Conservation (phyloP, 805 yeast species). For the Teunomyces tritomae region DNA sequence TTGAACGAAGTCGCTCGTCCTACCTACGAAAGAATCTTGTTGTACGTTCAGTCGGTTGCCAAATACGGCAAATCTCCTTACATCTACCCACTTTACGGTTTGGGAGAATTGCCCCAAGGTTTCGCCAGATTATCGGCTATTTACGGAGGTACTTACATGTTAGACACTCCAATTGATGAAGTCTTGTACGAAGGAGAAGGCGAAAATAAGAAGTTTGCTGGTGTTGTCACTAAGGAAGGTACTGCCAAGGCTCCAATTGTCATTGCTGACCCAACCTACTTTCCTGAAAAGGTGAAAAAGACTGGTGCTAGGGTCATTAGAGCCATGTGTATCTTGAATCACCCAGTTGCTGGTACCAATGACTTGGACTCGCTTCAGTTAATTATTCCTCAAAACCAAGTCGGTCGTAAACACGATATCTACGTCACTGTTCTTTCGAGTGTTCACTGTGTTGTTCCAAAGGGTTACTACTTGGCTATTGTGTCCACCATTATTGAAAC, state of each 20-base stretch:
- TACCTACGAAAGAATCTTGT: slow-evolving; percentile 77
- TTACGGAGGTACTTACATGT: slow-evolving; percentile 98
- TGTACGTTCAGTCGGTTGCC: slow-evolving; percentile 88
- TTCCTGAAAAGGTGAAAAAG: slow-evolving; percentile 76
- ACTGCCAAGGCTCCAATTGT: slow-evolving; percentile 88
- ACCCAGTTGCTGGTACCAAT: slow-evolving; percentile 78
- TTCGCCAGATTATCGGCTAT: slow-evolving; percentile 96
- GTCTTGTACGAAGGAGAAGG: slow-evolving; percentile 70
- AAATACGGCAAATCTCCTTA: slow-evolving; percentile 96
- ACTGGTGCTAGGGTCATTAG: slow-evolving; percentile 75
- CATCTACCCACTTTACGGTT: slow-evolving; percentile 91
- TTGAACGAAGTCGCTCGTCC: slow-evolving; percentile 87
- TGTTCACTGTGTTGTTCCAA: slow-evolving; percentile 85
- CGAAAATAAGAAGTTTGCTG: slow-evolving; percentile 65
- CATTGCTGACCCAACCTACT: slow-evolving; percentile 96
- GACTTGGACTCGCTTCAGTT: slow-evolving; percentile 89
- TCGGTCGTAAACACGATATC: slow-evolving; percentile 88
- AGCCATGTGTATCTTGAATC: slow-evolving; percentile 86
- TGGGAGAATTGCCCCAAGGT: slow-evolving; percentile 98
- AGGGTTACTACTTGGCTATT: slow-evolving; percentile 88
- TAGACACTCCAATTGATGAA: slow-evolving; percentile 93
- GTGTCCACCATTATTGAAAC: slow-evolving; percentile 94
- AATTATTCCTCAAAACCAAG: slow-evolving; percentile 95
- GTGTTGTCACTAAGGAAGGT: slow-evolving; percentile 91
- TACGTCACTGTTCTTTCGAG: slow-evolving; percentile 88